Evolutionary conservation across 2,329 filamentous ascomycete species (phyloP), one percentile per base, ranked within the genome.

Genomic region (Pseudogymnoascus sp.): DNA sequence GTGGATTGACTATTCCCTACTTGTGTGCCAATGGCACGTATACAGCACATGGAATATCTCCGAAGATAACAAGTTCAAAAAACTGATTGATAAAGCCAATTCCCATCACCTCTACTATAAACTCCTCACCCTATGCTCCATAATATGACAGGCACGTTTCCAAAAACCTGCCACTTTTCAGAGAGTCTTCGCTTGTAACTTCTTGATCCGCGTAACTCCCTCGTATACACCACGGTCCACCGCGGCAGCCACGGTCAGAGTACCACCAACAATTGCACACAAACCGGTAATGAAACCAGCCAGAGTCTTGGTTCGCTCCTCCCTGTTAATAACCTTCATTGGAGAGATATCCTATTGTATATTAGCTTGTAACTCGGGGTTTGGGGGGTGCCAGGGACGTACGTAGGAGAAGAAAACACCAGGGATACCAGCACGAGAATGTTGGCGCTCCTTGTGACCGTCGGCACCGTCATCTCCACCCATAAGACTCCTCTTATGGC

Each of bases 281-380:
- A 99, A 84, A 57, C 94, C 94, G 1, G 94, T 93, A 62, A 99
- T 75, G 79, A 99, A 99, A 16, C 90, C 90, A 0, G 90, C 85
- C 73, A 99, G 95, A 4, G 88, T 89, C 80, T 97, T 97, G 63
- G 87, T 80, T 54, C 90, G 85, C 67, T 90, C 88, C 77, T 99
- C 95, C 61, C 92, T 88, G 79, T 99, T 99, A 76, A 99, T 89
- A 64, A 99, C 93, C 78, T 97, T 99, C 94, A 99, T 99, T 4
- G 94, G 94, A 2, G 93, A 97, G 74, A 99, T 99, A 70, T 99
- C 94, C 89, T 92, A 60, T 35, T 2, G 47, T 11, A 54, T 69
- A 74, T 70, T 60, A 67, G 64, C 28, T 32, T 57, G 22, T 14
- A 25, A 6, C 25, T 8, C 3, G 4, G 14, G 39, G 25, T 32